Conservation (phyloP, 441 rosid genomes). For the Pelargonium australe region DNA sequence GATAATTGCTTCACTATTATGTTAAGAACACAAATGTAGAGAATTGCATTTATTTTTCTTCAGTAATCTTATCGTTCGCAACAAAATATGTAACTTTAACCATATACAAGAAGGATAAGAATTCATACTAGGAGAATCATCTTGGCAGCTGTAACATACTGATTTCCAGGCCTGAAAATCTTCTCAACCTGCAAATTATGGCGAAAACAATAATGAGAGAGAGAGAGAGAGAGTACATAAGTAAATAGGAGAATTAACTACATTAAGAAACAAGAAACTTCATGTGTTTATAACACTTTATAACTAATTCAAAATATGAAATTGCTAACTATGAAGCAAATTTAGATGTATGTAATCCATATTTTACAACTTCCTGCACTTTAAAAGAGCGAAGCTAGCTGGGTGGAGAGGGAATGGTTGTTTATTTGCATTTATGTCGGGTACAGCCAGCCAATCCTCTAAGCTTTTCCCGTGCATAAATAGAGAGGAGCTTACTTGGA, state of each 20-base stretch:
- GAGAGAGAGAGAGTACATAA: background rate
- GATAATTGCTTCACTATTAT: conserved; percentile 97
- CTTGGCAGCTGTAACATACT: conserved; percentile 91
- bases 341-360: too few species aligned
- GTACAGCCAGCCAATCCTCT: background rate
- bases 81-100: background rate
- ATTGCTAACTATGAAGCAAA: too few species aligned
- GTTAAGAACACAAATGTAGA: conserved; percentile 18
- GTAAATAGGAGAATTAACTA: background rate
- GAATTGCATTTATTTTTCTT: background rate
- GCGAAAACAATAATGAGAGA: background rate
- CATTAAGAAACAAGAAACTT: background rate
- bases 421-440: background rate
- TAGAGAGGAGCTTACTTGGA: background rate
- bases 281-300: background rate
- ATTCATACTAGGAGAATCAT: conserved; percentile 78
- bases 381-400: background rate
- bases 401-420: background rate
- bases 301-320: too few species aligned
- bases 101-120: conserved; percentile 7
- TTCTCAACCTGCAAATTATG: conserved; percentile 60
- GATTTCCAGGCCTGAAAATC: conserved; percentile 91
- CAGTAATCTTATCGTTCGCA: background rate
- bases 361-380: background rate
- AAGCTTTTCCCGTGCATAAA: background rate